phyloP scores from a whole-genome alignment of 2,329 filamentous ascomycete species.

The Colletotrichum filicis region DNA sequence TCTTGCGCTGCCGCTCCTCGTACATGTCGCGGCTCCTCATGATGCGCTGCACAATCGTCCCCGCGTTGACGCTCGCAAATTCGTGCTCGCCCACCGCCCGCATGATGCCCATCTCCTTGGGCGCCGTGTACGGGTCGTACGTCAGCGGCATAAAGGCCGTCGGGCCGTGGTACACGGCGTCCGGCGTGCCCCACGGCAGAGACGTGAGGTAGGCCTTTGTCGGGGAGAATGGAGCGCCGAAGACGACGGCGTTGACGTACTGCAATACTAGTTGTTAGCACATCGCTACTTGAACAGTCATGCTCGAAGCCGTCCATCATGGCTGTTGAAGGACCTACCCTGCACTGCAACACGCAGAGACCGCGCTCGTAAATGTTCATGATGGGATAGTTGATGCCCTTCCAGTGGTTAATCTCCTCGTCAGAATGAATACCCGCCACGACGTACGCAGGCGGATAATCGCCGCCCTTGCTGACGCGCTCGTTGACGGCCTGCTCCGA shows the following conservation, averaged over 20 bases:
- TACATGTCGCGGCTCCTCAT: slow-evolving; percentile 88
- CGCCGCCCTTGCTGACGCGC: slow-evolving; percentile 73
- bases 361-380: slow-evolving; percentile 99
- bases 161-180: slow-evolving; percentile 94
- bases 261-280: slow-evolving; percentile 46
- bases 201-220: slow-evolving; percentile 80
- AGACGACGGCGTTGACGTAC: slow-evolving; percentile 89
- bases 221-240: slow-evolving; percentile 89
- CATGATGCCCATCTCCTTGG: slow-evolving; percentile 88
- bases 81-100: slow-evolving; percentile 79
- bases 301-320: too few relatives aligned
- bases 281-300: too few relatives aligned
- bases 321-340: slow-evolving; percentile 57
- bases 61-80: slow-evolving; percentile 90
- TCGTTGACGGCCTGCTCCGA: slow-evolving; percentile 70
- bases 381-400: slow-evolving; percentile 97
- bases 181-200: slow-evolving; percentile 78
- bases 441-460: slow-evolving; percentile 88
- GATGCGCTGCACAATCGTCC: slow-evolving; percentile 90
- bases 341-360: slow-evolving; percentile 94
- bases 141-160: slow-evolving; percentile 88
- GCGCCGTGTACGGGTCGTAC: slow-evolving; percentile 83
- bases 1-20: slow-evolving; percentile 89
- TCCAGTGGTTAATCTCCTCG: slow-evolving; percentile 94
- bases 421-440: slow-evolving; percentile 95